Percentiles rank a stretch among this genome's conserved stretches.
These are phyloP conservation scores for Telfairia occidentalis DNA, from an alignment of 331 rosid species.

Conservation along the genomic window DNA sequence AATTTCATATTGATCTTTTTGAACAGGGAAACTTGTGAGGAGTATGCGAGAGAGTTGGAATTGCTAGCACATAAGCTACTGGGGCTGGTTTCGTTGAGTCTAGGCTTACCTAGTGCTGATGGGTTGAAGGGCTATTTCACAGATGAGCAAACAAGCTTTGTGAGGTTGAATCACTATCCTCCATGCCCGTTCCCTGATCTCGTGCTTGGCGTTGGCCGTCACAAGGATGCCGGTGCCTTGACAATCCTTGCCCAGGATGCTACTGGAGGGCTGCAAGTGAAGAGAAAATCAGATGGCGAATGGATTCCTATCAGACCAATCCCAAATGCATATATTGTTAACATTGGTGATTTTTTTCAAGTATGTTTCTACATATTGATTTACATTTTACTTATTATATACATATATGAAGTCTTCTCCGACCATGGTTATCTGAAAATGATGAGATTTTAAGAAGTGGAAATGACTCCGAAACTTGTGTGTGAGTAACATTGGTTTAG, in stretches of 20 bases:
- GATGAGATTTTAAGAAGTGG: not conserved
- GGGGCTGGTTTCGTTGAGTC: slow-evolving; percentile 41
- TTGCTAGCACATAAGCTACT: slow-evolving; percentile 50
- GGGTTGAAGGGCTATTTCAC: slow-evolving; percentile 37
- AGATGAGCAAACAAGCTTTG: slow-evolving; percentile 36
- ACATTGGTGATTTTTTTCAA: slow-evolving; percentile 61
- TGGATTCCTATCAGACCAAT: slow-evolving; percentile 68
- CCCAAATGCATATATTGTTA: slow-evolving; percentile 53
- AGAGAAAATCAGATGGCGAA: slow-evolving; percentile 44
- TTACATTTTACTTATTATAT: not conserved
- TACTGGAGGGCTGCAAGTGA: slow-evolving; percentile 63
- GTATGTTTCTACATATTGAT: slow-evolving; percentile 23
- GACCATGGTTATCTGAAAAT: not conserved
- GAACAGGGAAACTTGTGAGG: slow-evolving; percentile 44
- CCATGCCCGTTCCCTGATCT: slow-evolving; percentile 62
- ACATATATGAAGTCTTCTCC: not conserved
- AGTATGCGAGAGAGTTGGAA: slow-evolving; percentile 47
- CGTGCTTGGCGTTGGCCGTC: slow-evolving; percentile 79
- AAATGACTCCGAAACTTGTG: not conserved
- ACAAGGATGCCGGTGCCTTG: slow-evolving; percentile 58
- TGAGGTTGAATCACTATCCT: slow-evolving; percentile 61
- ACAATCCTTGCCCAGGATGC: slow-evolving; percentile 68
- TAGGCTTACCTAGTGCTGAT: slow-evolving; percentile 36
- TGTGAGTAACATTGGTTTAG: not conserved
- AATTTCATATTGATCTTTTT: not conserved